Evolutionary conservation across 495 filamentous ascomycete species (phyloP), one percentile per base, ranked within the genome.

Genomic region (Aspergillus sclerotiicarbonarius): DNA sequence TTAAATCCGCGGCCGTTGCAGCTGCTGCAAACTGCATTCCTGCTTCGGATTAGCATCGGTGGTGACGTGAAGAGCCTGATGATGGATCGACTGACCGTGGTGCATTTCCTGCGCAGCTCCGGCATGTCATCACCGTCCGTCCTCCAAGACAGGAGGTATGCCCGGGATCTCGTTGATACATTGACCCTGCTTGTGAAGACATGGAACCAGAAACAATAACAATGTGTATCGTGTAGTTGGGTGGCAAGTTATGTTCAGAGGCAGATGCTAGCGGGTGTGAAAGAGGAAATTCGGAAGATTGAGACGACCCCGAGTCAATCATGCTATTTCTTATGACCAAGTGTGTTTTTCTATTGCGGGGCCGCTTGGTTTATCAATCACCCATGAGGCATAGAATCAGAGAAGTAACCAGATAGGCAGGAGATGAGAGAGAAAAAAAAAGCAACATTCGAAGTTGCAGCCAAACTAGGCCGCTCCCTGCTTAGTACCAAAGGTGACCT

Each of bases 101-200:
- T 47, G 72, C 71, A 59, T 77, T 74, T 0, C 74, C 74, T 19
- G 74, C 74, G 20, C 74, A 77, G 51, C 56, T 56, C 8, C 66
- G 67, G 61, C 74, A 77, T 39, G 74, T 77, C 16, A 70, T 10
- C 20, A 71, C 71, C n/a, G 68, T 74, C 29, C 62, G 57, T 16
- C 74, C 74, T 9, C 72, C 68, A 18, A 75, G 69, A 56, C 74
- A 77, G 10, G 74, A 70, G 12, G 61, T 70, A 35, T 75, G 72
- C 4, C 53, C 57, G 10, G 74, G 74, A 48, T 77, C 74, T 2
- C 73, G 68, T 37, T 64, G 51, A 51, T 67, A 16, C 12, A 60
- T 25, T 0, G 65, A 60, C 4, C 51, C 19, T 16, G 61, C 57
- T n/a, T 60, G 62, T 46, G 53, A 53, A 9, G 63, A 58, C 71